Percentiles rank a stretch among this genome's conserved stretches.
phyloP scores from a whole-genome alignment of 768 basidiomycete species.

The Mycena olivaceomarginata region DNA sequence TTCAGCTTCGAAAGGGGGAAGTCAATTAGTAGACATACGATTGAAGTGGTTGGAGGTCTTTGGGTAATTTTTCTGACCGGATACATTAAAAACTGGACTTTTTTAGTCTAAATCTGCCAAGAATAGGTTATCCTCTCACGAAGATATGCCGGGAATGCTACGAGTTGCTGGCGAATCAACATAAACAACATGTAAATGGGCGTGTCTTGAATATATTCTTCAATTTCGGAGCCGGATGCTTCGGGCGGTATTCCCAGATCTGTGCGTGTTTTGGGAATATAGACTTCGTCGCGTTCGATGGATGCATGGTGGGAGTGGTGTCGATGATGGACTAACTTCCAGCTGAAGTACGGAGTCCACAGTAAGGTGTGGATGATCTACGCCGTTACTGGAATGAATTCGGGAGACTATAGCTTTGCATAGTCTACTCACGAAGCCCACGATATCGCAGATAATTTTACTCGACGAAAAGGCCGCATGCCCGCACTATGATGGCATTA shows the following conservation, averaged over 20 bases:
- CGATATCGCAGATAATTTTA: not conserved
- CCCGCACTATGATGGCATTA: not conserved
- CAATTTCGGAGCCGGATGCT: slow-evolving; percentile 51
- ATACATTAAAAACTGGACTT: slow-evolving; percentile 80
- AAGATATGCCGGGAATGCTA: slow-evolving; percentile 79
- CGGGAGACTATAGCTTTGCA: too few relatives aligned
- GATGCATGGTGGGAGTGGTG: slow-evolving; percentile 52
- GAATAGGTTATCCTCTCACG: slow-evolving; percentile 57
- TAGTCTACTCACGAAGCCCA: not conserved
- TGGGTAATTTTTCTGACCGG: slow-evolving; percentile 75
- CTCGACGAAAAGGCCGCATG: not conserved
- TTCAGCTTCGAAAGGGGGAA: slow-evolving; percentile 7
- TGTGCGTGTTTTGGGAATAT: slow-evolving; percentile 62
- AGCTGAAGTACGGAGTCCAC: slow-evolving; percentile 27
- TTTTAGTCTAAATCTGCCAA: slow-evolving; percentile 51
- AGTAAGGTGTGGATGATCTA: too few relatives aligned
- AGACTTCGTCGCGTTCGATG: slow-evolving; percentile 54
- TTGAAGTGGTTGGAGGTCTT: slow-evolving; percentile 82
- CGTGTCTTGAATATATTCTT: slow-evolving; percentile 76
- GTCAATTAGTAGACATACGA: slow-evolving; percentile 14
- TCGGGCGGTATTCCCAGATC: slow-evolving; percentile 57
- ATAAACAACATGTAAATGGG: slow-evolving; percentile 75
- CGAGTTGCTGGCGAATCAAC: slow-evolving; percentile 74
- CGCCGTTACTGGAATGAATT: too few relatives aligned
- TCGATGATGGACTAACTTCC: slow-evolving; percentile 52